phyloP scores from a whole-genome alignment of 2,329 filamentous ascomycete genomes.

The Diaporthe citri region DNA sequence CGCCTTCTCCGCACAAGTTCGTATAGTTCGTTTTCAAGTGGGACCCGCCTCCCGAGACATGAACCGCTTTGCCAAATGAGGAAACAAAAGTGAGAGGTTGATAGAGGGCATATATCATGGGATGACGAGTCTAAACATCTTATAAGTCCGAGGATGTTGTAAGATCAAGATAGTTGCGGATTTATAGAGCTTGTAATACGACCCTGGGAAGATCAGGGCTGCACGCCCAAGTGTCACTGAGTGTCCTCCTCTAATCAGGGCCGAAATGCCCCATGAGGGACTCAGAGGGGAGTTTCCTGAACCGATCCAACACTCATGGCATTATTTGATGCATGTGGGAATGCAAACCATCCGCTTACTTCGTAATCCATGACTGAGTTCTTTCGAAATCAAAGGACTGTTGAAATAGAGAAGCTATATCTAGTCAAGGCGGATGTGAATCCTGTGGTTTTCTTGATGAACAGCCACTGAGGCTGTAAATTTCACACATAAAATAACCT shows the following conservation, averaged over 20 bases:
- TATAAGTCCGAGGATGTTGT: neutral
- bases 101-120: neutral
- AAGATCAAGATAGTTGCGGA: neutral
- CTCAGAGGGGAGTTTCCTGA: neutral
- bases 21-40: conserved; percentile 5
- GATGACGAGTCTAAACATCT: neutral
- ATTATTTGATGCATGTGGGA: too few relatives aligned
- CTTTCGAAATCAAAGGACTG: too few relatives aligned
- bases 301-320: too few relatives aligned
- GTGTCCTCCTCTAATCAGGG: neutral
- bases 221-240: neutral
- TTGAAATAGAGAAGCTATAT: too few relatives aligned
- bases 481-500: too few relatives aligned
- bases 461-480: too few relatives aligned
- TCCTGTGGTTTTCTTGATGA: too few relatives aligned
- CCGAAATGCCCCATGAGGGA: neutral
- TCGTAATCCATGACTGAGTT: too few relatives aligned
- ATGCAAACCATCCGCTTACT: too few relatives aligned
- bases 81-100: conserved; percentile 17
- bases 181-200: neutral
- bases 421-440: too few relatives aligned
- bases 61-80: neutral
- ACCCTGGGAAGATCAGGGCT: neutral
- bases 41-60: conserved; percentile 3
- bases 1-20: neutral